Conservation (phyloP, 2,329 filamentous ascomycete genomes). For the Aspergillus sp. region DNA sequence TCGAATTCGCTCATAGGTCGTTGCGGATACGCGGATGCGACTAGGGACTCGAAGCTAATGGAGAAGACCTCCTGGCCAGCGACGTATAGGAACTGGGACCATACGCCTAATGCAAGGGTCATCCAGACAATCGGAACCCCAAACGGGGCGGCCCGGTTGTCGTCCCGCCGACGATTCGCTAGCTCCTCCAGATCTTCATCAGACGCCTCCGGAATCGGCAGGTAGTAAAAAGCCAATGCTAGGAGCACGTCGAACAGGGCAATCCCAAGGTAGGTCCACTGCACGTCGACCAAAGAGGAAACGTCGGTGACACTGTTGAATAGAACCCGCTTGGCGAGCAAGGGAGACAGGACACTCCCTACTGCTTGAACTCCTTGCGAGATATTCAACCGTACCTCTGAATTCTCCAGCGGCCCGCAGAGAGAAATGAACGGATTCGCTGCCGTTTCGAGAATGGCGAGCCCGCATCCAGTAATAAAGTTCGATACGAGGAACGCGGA, state of each 20-base stretch:
- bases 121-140: slow-evolving; percentile 59
- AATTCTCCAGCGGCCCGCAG: slow-evolving; percentile 64
- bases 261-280: slow-evolving; percentile 69
- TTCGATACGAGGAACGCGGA: slow-evolving; percentile 65
- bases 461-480: slow-evolving; percentile 64
- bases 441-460: slow-evolving; percentile 64
- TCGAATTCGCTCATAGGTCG: slow-evolving; percentile 42
- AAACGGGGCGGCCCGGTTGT: slow-evolving; percentile 51
- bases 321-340: slow-evolving; percentile 63
- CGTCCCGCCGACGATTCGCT: slow-evolving; percentile 55
- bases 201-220: slow-evolving; percentile 65
- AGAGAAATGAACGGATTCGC: slow-evolving; percentile 67
- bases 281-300: slow-evolving; percentile 61
- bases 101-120: slow-evolving; percentile 58
- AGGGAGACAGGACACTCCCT: slow-evolving; percentile 62
- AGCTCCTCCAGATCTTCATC: slow-evolving; percentile 63
- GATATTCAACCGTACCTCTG: slow-evolving; percentile 63
- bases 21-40: slow-evolving; percentile 44
- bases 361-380: slow-evolving; percentile 66
- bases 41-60: slow-evolving; percentile 52
- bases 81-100: slow-evolving; percentile 64
- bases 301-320: slow-evolving; percentile 57
- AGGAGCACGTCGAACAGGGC: slow-evolving; percentile 63
- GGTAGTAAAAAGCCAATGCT: slow-evolving; percentile 64
- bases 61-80: slow-evolving; percentile 63